Conservation (phyloP, 2,329 filamentous ascomycete genomes). For the Dothiorella sarmentorum region DNA sequence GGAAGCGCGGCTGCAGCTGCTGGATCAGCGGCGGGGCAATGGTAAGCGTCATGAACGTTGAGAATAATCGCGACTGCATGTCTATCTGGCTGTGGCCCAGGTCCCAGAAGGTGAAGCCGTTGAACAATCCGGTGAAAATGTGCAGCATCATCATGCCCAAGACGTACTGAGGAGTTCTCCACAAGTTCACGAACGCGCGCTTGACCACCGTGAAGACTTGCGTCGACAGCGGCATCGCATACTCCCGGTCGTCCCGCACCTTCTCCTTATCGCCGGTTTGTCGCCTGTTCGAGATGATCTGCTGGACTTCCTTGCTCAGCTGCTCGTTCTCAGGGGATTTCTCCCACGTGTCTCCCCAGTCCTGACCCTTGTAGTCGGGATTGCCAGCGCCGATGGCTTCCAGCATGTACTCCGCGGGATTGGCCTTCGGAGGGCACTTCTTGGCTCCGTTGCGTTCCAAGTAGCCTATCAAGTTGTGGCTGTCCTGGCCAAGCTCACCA, state of each 20-base stretch:
- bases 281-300: constrained; percentile 35
- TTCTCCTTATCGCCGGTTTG: constrained; percentile 33
- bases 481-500: constrained; percentile 52
- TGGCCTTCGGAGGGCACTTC: constrained; percentile 50
- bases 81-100: constrained; percentile 41
- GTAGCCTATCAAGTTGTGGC: constrained; percentile 44
- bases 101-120: constrained; percentile 49
- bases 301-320: constrained; percentile 40
- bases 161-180: constrained; percentile 64
- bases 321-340: constrained; percentile 38
- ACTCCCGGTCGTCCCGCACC: constrained; percentile 42
- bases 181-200: constrained; percentile 58
- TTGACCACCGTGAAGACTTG: constrained; percentile 43
- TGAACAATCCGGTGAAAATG: constrained; percentile 49
- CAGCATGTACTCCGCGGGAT: constrained; percentile 55
- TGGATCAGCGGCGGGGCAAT: constrained; percentile 73
- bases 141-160: constrained; percentile 61
- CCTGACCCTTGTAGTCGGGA: constrained; percentile 42
- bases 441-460: constrained; percentile 52
- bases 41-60: constrained; percentile 72
- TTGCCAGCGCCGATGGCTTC: constrained; percentile 45
- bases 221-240: constrained; percentile 42
- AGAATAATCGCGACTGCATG: constrained; percentile 63
- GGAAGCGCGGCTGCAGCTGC: constrained; percentile 70
- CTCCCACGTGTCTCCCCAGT: constrained; percentile 47